Conservation (phyloP, 768 basidiomycete species). For the Paxillus rubicundulus region DNA sequence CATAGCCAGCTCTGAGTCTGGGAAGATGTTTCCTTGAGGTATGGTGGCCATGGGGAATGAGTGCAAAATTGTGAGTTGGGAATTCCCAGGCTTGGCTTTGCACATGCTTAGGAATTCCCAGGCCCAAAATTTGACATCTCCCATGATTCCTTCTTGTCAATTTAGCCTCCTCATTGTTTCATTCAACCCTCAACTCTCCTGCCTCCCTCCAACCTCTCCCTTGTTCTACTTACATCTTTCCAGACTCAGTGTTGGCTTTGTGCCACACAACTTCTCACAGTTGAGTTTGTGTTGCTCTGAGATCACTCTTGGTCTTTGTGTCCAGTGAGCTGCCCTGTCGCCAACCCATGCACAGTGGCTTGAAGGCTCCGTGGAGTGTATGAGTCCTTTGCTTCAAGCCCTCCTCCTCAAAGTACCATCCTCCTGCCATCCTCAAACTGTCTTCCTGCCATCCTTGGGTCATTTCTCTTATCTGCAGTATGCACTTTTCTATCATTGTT, state of each 20-base stretch:
- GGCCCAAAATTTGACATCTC: no score
- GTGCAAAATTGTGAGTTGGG: no score
- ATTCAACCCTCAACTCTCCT: background rate
- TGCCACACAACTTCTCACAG: background rate
- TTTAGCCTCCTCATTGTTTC: no score
- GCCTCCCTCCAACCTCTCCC: background rate
- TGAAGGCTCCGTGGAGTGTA: background rate
- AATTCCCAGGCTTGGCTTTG: no score
- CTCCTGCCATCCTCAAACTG: no score
- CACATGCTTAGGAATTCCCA: no score
- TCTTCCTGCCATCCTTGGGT: no score
- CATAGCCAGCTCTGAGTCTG: background rate
- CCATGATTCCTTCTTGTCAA: no score
- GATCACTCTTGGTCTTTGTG: constrained; percentile 1
- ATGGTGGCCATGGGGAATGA: no score
- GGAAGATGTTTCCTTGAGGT: background rate
- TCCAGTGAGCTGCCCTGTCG: background rate
- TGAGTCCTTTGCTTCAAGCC: background rate
- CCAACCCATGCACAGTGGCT: background rate
- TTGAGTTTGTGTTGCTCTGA: constrained; percentile 2
- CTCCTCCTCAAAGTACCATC: no score
- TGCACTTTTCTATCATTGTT: no score
- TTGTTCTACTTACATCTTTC: background rate
- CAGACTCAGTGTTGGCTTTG: background rate
- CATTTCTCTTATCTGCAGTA: no score